These are phyloP conservation scores for Vigna mungo DNA, from an alignment of 306 rosid species.

Conservation along the genomic window DNA sequence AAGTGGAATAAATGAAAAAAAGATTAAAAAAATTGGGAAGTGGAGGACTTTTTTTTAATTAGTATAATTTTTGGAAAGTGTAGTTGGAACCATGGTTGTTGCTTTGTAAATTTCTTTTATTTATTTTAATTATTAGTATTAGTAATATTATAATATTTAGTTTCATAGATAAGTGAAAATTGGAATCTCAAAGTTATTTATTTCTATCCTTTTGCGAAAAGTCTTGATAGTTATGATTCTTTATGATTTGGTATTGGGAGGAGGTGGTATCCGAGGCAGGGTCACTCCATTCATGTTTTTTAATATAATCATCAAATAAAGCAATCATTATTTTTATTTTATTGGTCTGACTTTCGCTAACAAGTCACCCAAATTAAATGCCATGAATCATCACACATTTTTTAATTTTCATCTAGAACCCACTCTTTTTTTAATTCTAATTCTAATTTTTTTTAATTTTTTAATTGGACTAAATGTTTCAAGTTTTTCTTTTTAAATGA, in stretches of 20 bases:
- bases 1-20: constrained; percentile 7
- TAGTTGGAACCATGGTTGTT: constrained; percentile 28
- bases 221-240: constrained; percentile 17
- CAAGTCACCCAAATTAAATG: background rate
- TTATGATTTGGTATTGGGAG: constrained; percentile 21
- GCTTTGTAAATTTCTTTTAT: constrained; percentile 55
- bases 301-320: background rate
- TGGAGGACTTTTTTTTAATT: constrained; percentile 16
- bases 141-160: constrained; percentile 15
- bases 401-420: background rate
- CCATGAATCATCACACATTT: background rate
- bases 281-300: background rate
- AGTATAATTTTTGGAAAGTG: background rate
- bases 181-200: constrained; percentile 40
- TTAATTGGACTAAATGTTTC: too few species aligned
- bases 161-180: constrained; percentile 24
- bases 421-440: too few species aligned
- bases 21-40: background rate
- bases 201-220: background rate
- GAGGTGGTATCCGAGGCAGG: constrained; percentile 46
- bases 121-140: background rate
- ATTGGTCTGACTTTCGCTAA: background rate
- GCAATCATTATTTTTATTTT: constrained; percentile 10
- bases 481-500: too few species aligned
- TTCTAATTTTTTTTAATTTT: too few species aligned